Base-by-base conservation (phyloP, 1,284 basidiomycete genomes). In the Phlebopus sp. region DNA sequence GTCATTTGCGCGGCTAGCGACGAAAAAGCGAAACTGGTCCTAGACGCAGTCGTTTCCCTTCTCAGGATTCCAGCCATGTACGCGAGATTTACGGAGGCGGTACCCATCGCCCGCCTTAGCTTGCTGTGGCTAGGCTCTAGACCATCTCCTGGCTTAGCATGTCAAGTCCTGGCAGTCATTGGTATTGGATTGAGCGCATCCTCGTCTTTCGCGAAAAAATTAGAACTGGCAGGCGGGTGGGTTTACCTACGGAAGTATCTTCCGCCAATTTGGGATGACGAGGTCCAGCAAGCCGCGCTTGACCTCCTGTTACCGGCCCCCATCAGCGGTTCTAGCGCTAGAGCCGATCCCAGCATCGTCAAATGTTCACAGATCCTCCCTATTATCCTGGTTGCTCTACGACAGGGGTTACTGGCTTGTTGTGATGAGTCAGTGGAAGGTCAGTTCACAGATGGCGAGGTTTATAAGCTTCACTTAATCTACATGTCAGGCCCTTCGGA, bases 161-260 rank as follows among this genome's bases (percentile, higher is more conserved):
- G 75, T 21, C 76, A 83, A 49, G 70, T 88, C 29, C 69, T 93
- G 13, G 70, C 70, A 8, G 66, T 91, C 31, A 73, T 89, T 38
- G 69, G 74, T 19, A 69, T 84, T 47, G 74, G 81, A 54, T 69
- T 83, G 44, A 66, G 67, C 31, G 63, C 71, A 21, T 81, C 81
- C 0, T 61, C 75, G 7, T 77, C 81, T 2, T 90, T 89, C 67
- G 76, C 66, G 46, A 72, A 82, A 47, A 89, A 86, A 58, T 88
- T 90, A 51, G 88, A 90, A 59, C 69, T 89, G 0, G 79, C 85
- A 14, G 81, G 79, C 51, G 88, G 89, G 14, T 91, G 89, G 88
- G 80, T 72, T 44, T 71, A 82, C 4, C 59, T 90, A 29, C 84
- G 79, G 61, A 75, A 72, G 9, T 74, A 84, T 15, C 56, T 90